Base-by-base conservation (phyloP, 2,329 filamentous ascomycete species). In the Penicillium olsonii region DNA sequence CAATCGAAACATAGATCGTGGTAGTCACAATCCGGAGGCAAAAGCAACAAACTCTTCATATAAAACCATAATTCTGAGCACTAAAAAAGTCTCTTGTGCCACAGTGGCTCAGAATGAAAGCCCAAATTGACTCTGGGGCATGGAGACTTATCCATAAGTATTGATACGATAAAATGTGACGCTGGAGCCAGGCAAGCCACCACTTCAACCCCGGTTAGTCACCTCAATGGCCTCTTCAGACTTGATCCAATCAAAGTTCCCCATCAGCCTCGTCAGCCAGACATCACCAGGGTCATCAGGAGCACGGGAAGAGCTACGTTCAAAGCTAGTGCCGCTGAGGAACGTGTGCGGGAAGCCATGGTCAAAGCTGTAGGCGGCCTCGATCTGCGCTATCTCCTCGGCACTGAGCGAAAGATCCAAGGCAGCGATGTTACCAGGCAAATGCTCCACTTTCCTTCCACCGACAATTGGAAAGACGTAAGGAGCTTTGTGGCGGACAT, bases 401-500 rank as follows among this genome's bases (percentile, higher is more conserved):
- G 76, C 68, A 0, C 74, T 75, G 42, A 85, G 66, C 19, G 64
- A 57, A 22, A 85, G 62, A 2, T 64, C 71, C 38, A 85, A 58
- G 0, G 77, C 80, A 55, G 76, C 68, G 48, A 85, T 80, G 56
- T 81, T 84, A 18, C 72, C 72, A 43, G 75, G 62, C 4, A 82
- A 57, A 38, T 82, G 78, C 43, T 78, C 75, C 18, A 78, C 56
- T 56, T 75, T 81, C 15, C 77, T 64, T 0, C 74, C 75, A 4
- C 79, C 79, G 14, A 82, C 57, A 20, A 83, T 74, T 2, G 79
- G 79, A 55, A 81, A 79, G 6, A 82, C 78, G 52, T 81, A 73
- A 0, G 73, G 71, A 0, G 76, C 68, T 68, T 81, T 82, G 48
- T 71, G 64, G 58, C 74, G 66, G 11, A 81, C 71, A 52, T 82